Evolutionary conservation across 345 rosid genomes (phyloP), one percentile per base, ranked within the genome.

Genomic region (Geranium brycei): DNA sequence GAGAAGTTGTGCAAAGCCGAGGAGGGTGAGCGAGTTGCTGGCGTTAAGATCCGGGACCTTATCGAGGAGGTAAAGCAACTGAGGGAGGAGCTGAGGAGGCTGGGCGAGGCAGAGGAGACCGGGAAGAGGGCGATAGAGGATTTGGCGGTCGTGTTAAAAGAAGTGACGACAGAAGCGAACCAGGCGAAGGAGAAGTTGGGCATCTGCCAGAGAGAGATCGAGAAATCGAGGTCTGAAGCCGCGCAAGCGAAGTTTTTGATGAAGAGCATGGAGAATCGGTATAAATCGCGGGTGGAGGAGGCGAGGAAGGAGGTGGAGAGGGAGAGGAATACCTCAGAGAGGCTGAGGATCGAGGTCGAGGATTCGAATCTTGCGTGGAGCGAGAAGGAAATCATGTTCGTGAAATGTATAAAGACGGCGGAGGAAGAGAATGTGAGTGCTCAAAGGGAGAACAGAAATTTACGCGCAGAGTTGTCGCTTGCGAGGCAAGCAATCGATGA

Each of bases 121-220:
- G 82, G 82, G 82, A 81, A 80, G 81, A 88, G 80, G 72, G 99
- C 95, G 13, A 79, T 90, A 91, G 99, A 93, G 64, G 96, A 79
- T 73, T 66, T 90, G 31, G 99, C 95, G 1, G 47, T 85, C 4
- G 99, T 86, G 3, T 72, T 93, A 57, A 81, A 79, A 68, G 99
- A 93, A 72, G 99, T 93, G 0, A 88, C 84, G 14, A 73, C 83
- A 1, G 91, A 93, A 31, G 72, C 75, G 10, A 73, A 64, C 57
- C 76, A 81, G 61, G 64, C 73, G 2, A 93, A 82, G 60, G 81
- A 86, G 74, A 83, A 81, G 66, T 85, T 85, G 17, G 15, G 31
- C 30, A n/a, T 19, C 31, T 69, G 74, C 0, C 72, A 79, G 38
- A 68, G 73, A 7, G 88, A 87, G 66, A 77, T 87, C 7, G 82